These are phyloP conservation scores for Dendrostoma leiphaemia DNA, from an alignment of 2,329 filamentous ascomycete species.

Conservation along the genomic window DNA sequence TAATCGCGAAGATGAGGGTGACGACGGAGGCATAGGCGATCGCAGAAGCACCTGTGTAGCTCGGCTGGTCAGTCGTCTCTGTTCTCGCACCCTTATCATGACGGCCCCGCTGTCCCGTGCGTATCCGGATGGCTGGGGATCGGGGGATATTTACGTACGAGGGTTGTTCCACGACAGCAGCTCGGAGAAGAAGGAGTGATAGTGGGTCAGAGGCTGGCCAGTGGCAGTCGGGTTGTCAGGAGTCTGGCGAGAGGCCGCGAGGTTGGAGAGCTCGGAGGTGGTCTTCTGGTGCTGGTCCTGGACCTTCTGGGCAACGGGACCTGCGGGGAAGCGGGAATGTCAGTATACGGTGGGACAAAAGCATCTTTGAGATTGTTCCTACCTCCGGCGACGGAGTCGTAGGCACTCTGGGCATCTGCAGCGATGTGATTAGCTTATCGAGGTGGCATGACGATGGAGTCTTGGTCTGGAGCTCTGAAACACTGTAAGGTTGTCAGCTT, in stretches of 20 bases:
- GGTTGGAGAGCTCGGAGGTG: conserved; percentile 53
- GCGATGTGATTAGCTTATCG: conserved; percentile 31
- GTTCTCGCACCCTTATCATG: not conserved
- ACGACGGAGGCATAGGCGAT: conserved; percentile 62
- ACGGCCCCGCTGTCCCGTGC: not conserved
- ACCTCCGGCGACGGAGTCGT: conserved; percentile 48
- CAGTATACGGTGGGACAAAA: not conserved
- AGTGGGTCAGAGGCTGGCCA: conserved; percentile 64
- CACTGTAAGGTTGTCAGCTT: conserved; percentile 35
- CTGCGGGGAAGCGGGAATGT: conserved; percentile 31
- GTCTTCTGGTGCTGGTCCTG: conserved; percentile 57
- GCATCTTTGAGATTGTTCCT: conserved; percentile 20
- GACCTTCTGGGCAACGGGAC: conserved; percentile 58
- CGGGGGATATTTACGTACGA: conserved; percentile 43
- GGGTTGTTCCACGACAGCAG: conserved; percentile 69
- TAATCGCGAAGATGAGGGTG: conserved; percentile 58
- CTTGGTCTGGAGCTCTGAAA: conserved; percentile 25
- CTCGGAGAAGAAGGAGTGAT: conserved; percentile 69
- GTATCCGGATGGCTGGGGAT: not conserved
- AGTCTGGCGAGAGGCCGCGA: conserved; percentile 55
- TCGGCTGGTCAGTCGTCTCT: conserved; percentile 24
- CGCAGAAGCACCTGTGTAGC: conserved; percentile 54
- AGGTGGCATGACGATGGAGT: conserved; percentile 19
- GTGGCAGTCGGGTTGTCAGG: conserved; percentile 54
- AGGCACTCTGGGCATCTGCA: conserved; percentile 49